phyloP scores from a whole-genome alignment of 139 green algal species.

The Ostreobium quekettii region DNA sequence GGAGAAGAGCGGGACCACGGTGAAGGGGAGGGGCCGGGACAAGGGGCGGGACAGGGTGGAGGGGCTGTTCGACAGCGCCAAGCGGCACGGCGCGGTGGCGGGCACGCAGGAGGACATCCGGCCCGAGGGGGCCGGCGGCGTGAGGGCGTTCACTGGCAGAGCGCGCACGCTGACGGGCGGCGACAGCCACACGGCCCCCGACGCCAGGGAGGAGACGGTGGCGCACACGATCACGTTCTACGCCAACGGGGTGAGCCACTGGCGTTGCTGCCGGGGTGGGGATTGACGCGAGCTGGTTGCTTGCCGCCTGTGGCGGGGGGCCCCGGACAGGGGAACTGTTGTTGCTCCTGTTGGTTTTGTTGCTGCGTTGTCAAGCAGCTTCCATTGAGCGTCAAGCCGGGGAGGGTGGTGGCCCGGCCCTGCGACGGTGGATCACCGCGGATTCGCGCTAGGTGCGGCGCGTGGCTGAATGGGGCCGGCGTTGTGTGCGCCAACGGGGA shows the following conservation, averaged over 20 bases:
- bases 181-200: constrained; percentile 8
- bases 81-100: constrained; percentile 39
- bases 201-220: neutral
- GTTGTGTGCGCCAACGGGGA: too few relatives aligned
- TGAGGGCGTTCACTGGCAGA: constrained; percentile 43
- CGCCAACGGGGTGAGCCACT: constrained; percentile 42
- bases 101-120: constrained; percentile 47
- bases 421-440: too few relatives aligned
- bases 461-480: too few relatives aligned
- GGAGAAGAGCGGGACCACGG: constrained; percentile 5
- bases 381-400: too few relatives aligned
- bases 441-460: too few relatives aligned
- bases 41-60: constrained; percentile 30
- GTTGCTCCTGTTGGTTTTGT: too few relatives aligned
- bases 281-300: too few relatives aligned
- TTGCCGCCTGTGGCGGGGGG: too few relatives aligned
- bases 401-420: too few relatives aligned
- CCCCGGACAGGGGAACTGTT: too few relatives aligned
- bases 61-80: constrained; percentile 53
- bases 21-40: constrained; percentile 17
- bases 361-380: too few relatives aligned
- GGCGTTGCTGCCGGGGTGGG: too few relatives aligned
- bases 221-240: constrained; percentile 65
- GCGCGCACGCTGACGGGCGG: constrained; percentile 57
- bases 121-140: neutral